These are phyloP conservation scores for Solanum hybrid DNA, from an alignment of 305 asterid species.

Conservation along the genomic window DNA sequence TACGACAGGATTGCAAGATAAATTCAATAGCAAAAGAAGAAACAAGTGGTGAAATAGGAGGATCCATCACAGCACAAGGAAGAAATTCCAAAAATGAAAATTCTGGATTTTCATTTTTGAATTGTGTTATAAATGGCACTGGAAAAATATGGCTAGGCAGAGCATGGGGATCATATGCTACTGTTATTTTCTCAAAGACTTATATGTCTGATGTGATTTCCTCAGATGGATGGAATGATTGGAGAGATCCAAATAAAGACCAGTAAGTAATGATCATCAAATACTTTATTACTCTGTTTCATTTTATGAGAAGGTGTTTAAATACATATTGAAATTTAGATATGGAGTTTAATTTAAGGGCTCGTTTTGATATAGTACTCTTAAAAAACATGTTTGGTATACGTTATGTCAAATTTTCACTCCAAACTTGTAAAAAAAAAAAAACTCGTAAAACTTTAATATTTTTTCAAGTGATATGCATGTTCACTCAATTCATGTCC, in stretches of 20 bases:
- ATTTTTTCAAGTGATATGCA: not conserved
- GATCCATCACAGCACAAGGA: slow-evolving; percentile 68
- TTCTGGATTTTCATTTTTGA: slow-evolving; percentile 70
- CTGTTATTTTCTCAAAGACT: slow-evolving; percentile 44
- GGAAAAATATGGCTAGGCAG: slow-evolving; percentile 83
- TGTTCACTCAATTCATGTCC: not conserved
- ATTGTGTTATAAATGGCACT: slow-evolving; percentile 47
- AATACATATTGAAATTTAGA: not conserved
- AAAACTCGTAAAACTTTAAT: not conserved
- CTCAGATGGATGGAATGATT: slow-evolving; percentile 17
- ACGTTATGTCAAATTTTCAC: not conserved
- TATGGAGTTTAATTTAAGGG: not conserved
- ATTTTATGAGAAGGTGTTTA: not conserved
- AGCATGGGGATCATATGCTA: slow-evolving; percentile 78
- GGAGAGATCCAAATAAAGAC: slow-evolving; percentile 9
- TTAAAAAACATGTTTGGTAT: not conserved
- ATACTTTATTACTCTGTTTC: not conserved
- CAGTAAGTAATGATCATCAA: not conserved
- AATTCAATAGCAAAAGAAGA: slow-evolving; percentile 51
- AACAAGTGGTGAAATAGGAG: slow-evolving; percentile 28
- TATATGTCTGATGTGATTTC: slow-evolving; percentile 60
- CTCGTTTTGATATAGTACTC: not conserved
- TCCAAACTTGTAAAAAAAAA: not conserved
- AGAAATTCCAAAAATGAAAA: slow-evolving; percentile 37
- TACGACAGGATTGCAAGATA: slow-evolving; percentile 47